Evolutionary conservation across 2,329 filamentous ascomycete species (phyloP).

Genomic region (Penicillium sp.): DNA sequence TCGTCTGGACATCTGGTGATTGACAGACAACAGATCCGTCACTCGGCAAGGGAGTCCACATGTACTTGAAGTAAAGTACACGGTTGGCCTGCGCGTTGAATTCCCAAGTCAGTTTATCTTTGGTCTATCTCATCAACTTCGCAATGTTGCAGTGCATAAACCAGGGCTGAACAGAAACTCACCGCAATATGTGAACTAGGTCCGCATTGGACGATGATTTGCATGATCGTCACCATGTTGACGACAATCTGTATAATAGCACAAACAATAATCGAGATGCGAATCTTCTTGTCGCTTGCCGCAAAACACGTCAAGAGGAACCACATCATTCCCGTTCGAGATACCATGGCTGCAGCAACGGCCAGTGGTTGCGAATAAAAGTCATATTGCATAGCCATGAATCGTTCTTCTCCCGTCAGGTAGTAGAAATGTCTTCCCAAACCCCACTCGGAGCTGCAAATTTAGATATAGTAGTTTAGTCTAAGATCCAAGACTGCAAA

Average conservation of each 20-base stretch:
- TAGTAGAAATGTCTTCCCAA: slow-evolving; percentile 32
- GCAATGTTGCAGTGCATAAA: background rate
- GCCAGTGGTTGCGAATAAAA: slow-evolving; percentile 21
- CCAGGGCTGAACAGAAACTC: background rate
- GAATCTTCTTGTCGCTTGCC: slow-evolving; percentile 25
- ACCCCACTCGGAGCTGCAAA: slow-evolving; percentile 24
- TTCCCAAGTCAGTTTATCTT: background rate
- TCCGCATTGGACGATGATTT: slow-evolving; percentile 33
- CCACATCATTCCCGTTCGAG: slow-evolving; percentile 34
- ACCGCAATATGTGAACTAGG: slow-evolving; percentile 28
- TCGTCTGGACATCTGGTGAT: slow-evolving; percentile 28
- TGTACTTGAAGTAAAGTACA: slow-evolving; percentile 33
- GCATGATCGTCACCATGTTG: slow-evolving; percentile 30
- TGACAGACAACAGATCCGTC: slow-evolving; percentile 33
- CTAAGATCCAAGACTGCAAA: too few relatives aligned
- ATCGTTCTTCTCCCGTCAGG: slow-evolving; percentile 19
- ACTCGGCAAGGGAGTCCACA: slow-evolving; percentile 32
- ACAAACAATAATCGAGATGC: slow-evolving; percentile 27
- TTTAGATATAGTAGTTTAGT: background rate
- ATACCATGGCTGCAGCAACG: slow-evolving; percentile 31
- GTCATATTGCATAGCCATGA: slow-evolving; percentile 24
- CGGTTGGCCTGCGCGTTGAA: slow-evolving; percentile 30
- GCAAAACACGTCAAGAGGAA: slow-evolving; percentile 33
- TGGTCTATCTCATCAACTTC: too few relatives aligned
- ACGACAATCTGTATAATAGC: slow-evolving; percentile 28